These are phyloP conservation scores for Verticillium isaacii DNA, from an alignment of 2,329 filamentous ascomycete species.

Conservation along the genomic window DNA sequence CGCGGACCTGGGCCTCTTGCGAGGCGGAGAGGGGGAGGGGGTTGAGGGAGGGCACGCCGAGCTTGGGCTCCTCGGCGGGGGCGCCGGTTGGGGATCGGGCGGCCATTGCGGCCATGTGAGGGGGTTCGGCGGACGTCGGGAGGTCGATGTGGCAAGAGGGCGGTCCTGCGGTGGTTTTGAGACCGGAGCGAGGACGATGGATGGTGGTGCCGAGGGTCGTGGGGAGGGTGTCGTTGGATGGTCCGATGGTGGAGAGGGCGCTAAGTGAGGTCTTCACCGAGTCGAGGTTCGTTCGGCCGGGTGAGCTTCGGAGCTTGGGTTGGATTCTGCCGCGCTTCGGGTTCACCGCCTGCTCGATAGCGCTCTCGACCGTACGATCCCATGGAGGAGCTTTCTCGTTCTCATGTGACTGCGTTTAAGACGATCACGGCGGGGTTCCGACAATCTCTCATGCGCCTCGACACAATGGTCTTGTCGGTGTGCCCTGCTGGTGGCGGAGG, in stretches of 20 bases:
- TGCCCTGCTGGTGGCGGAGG: too few species aligned
- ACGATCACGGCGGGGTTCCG: neutral
- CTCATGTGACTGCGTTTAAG: neutral
- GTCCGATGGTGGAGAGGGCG: conserved; percentile 2
- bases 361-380: neutral
- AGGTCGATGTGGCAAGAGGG: neutral
- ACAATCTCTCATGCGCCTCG: too few species aligned
- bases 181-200: neutral
- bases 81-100: conserved; percentile 25
- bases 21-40: conserved; percentile 77
- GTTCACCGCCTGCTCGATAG: neutral
- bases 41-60: conserved; percentile 59
- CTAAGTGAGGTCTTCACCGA: conserved; percentile 2
- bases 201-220: neutral
- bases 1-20: conserved; percentile 77
- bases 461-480: too few species aligned
- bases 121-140: neutral
- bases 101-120: conserved; percentile 34
- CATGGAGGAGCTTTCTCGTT: neutral
- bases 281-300: neutral
- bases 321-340: neutral
- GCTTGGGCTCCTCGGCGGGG: conserved; percentile 16
- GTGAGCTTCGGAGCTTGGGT: conserved; percentile 1
- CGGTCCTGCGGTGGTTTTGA: neutral
- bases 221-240: neutral